Base-by-base conservation (phyloP, 352 stramenopile species). In the Pilasporangium apinafurcum region DNA sequence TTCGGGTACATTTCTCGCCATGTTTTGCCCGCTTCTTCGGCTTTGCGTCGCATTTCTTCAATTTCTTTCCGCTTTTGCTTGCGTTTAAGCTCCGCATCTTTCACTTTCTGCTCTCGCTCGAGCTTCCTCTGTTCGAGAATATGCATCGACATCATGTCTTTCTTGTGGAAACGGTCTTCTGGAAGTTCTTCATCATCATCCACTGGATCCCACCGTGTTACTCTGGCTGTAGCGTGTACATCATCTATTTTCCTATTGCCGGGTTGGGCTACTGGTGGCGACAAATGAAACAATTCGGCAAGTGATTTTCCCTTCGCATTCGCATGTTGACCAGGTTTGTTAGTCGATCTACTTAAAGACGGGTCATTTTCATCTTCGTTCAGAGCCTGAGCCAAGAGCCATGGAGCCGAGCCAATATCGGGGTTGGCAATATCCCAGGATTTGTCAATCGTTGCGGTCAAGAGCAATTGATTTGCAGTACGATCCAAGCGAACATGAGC, bases 81-180 rank as follows among this genome's bases (percentile, higher is more conserved):
- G 4, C 68, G 67, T 31, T 86, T 85, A 4, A 31, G 48, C 16
- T 86, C 65, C 0, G 70, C 55, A 29, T 90, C 73, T 14, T 83
- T 62, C 5, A 55, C 55, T 20, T 86, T 88, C 49, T 86, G 62
- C 28, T 69, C 65, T 9, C 66, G 65, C 38, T 90, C 80, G 30
- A 60, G 26, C 26, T 62, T 63, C 25, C 72, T 62, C 49, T 90
- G 75, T 48, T 92, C 80, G 20, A 92, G 56, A 59, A 86, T 86
- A 44, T 87, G 78, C 77, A 92, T 90, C 10, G 80, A 92, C 67
- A 92, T 73, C 74, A 92, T 86, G 48, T 92, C 75, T 33, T 80
- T 78, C 33, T 68, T 69, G 25, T 92, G 80, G 45, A 87, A 92
- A 9, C 61, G 47, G n/a, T 92, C 75, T 41, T 92, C 74, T 1